Percentiles rank a stretch among this genome's conserved stretches.
Conservation (phyloP, 495 filamentous ascomycete species). For the Penicillium alfredii region DNA sequence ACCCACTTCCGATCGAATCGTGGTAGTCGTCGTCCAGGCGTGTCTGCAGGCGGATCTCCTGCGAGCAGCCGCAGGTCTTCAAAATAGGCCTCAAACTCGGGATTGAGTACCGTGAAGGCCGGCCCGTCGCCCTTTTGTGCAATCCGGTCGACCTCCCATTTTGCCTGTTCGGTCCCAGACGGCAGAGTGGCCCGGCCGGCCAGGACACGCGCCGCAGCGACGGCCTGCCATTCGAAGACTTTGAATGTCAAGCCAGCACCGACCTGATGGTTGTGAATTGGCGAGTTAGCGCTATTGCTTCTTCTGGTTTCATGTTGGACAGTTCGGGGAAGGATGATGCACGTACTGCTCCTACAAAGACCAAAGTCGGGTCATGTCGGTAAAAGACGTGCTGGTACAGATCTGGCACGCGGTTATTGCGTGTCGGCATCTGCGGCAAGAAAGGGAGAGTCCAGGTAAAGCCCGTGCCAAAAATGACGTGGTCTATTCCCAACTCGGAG, state of each 20-base stretch:
- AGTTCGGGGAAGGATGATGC: slow-evolving; percentile 28
- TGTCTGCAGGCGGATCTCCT: slow-evolving; percentile 33
- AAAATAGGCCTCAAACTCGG: slow-evolving; percentile 53
- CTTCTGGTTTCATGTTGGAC: no score
- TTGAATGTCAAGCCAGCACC: slow-evolving; percentile 53
- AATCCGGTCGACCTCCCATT: slow-evolving; percentile 49
- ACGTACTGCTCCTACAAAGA: slow-evolving; percentile 40
- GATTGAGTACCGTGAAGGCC: slow-evolving; percentile 44
- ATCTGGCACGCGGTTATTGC: slow-evolving; percentile 49
- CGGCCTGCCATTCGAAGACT: slow-evolving; percentile 57
- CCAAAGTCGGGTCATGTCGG: slow-evolving; percentile 32
- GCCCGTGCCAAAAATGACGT: slow-evolving; percentile 54
- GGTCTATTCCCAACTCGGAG: slow-evolving; percentile 42
- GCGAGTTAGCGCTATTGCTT: slow-evolving; percentile 26
- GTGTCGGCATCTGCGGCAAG: slow-evolving; percentile 40
- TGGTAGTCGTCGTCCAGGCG: slow-evolving; percentile 39
- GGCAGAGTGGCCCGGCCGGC: slow-evolving; percentile 48
- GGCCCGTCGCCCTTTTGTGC: slow-evolving; percentile 43
- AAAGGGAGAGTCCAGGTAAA: slow-evolving; percentile 53
- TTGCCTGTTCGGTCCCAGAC: slow-evolving; percentile 31
- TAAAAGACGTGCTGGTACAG: slow-evolving; percentile 54
- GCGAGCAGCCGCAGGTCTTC: slow-evolving; percentile 42
- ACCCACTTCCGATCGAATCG: slow-evolving; percentile 44
- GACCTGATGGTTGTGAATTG: slow-evolving; percentile 40
- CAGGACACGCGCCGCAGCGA: slow-evolving; percentile 48